A percentile compares a stretch with the other conserved stretches of the same genome.
phyloP scores from a whole-genome alignment of 352 stramenopile species.

The Phytophthora hibernalis region DNA sequence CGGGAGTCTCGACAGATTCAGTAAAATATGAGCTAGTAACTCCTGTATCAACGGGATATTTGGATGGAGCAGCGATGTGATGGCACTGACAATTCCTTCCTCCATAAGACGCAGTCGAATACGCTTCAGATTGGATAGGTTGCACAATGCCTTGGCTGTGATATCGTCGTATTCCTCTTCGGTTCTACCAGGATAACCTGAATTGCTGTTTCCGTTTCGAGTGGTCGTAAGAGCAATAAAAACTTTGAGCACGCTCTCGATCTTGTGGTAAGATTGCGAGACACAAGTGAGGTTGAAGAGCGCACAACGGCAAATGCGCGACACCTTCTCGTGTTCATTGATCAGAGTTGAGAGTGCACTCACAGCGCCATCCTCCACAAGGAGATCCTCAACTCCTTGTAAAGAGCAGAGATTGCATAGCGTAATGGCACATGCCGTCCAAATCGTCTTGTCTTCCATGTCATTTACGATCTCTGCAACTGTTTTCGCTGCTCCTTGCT shows the following conservation, averaged over 20 bases:
- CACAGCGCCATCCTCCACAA: conserved; percentile 88
- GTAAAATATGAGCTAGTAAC: conserved; percentile 70
- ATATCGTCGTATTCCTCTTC: conserved; percentile 58
- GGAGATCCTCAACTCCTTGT: conserved; percentile 71
- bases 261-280: conserved; percentile 84
- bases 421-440: conserved; percentile 84
- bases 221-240: conserved; percentile 72
- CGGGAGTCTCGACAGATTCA: conserved; percentile 72
- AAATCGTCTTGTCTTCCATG: conserved; percentile 66
- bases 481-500: conserved; percentile 77
- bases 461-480: conserved; percentile 77
- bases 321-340: conserved; percentile 71
- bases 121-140: conserved; percentile 88
- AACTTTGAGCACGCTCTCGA: conserved; percentile 84
- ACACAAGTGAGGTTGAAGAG: conserved; percentile 93
- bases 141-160: conserved; percentile 85
- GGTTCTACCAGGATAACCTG: conserved; percentile 19
- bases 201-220: conserved; percentile 23
- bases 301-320: conserved; percentile 70
- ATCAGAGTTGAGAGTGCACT: conserved; percentile 85
- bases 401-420: conserved; percentile 89
- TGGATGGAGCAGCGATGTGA: conserved; percentile 67
- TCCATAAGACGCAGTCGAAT: conserved; percentile 87
- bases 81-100: conserved; percentile 85
- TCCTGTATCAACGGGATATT: conserved; percentile 57